Evolutionary conservation across 805 yeast species (phyloP).

Genomic region (Saccharomyces mikatae): DNA sequence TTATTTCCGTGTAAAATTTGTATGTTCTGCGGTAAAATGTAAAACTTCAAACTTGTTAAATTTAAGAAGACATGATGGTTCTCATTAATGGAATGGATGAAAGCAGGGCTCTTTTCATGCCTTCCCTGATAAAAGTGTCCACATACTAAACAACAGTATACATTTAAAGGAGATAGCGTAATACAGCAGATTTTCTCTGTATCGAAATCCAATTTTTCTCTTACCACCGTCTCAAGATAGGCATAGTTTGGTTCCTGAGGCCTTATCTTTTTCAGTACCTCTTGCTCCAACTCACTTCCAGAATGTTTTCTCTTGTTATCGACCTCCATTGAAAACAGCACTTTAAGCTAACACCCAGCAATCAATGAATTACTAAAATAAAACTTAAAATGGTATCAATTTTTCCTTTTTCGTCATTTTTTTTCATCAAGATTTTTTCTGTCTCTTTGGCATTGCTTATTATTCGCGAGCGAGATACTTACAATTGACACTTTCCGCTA

Average conservation of each 20-base stretch:
- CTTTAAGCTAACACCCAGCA: neutral
- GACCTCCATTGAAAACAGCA: neutral
- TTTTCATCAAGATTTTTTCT: neutral
- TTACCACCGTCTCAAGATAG: slow-evolving; percentile 27
- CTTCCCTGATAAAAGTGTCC: slow-evolving; percentile 70
- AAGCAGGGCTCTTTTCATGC: slow-evolving; percentile 55
- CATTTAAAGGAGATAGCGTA: slow-evolving; percentile 50
- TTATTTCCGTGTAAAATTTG: slow-evolving; percentile 18
- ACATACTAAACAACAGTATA: slow-evolving; percentile 67
- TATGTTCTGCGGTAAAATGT: slow-evolving; percentile 51
- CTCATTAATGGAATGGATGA: slow-evolving; percentile 53
- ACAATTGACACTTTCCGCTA: neutral
- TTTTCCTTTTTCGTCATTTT: neutral
- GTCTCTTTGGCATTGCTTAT: neutral
- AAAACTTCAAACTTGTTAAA: slow-evolving; percentile 41
- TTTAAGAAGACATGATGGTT: slow-evolving; percentile 59
- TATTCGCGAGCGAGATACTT: neutral
- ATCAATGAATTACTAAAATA: neutral
- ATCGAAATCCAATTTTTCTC: slow-evolving; percentile 51
- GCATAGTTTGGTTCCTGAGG: slow-evolving; percentile 7
- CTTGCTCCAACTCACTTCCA: neutral
- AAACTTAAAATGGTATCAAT: neutral
- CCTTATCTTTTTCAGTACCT: slow-evolving; percentile 1
- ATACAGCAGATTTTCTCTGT: slow-evolving; percentile 58
- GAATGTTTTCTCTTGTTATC: neutral